phyloP scores from a whole-genome alignment of 176 grass and related monocot genomes.

The Triticum turgidum region DNA sequence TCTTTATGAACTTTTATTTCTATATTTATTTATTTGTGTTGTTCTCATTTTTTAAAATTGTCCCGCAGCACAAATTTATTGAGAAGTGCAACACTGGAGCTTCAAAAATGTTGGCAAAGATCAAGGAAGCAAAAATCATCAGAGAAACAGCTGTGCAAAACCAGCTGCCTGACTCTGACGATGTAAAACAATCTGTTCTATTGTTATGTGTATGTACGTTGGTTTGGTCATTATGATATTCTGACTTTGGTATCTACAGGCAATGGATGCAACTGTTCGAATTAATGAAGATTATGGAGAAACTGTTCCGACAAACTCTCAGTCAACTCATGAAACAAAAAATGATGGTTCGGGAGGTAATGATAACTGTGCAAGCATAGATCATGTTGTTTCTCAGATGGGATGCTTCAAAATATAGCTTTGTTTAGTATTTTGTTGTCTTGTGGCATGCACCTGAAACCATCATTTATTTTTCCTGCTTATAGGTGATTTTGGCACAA shows the following conservation, averaged over 20 bases:
- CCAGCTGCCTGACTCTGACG: constrained; percentile 44
- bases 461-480: neutral
- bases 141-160: constrained; percentile 66
- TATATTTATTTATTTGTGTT: constrained; percentile 31
- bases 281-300: constrained; percentile 70
- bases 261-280: constrained; percentile 42
- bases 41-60: constrained; percentile 10
- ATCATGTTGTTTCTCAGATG: constrained; percentile 21
- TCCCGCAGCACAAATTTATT: constrained; percentile 91
- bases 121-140: constrained; percentile 84
- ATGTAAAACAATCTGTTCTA: constrained; percentile 42
- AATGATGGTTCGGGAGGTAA: constrained; percentile 56
- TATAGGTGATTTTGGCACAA: constrained; percentile 80
- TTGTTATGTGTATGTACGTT: constrained; percentile 22
- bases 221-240: constrained; percentile 36
- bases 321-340: constrained; percentile 39
- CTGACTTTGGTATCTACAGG: constrained; percentile 43
- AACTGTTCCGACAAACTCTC: constrained; percentile 58
- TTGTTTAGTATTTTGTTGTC: neutral
- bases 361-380: constrained; percentile 3
- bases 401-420: neutral
- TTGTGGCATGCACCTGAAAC: constrained; percentile 13
- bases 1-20: constrained; percentile 28
- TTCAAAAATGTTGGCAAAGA: constrained; percentile 93
- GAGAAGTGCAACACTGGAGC: constrained; percentile 92